Evolutionary conservation across 2,329 filamentous ascomycete genomes (phyloP).

Genomic region (Daldinia sp.): DNA sequence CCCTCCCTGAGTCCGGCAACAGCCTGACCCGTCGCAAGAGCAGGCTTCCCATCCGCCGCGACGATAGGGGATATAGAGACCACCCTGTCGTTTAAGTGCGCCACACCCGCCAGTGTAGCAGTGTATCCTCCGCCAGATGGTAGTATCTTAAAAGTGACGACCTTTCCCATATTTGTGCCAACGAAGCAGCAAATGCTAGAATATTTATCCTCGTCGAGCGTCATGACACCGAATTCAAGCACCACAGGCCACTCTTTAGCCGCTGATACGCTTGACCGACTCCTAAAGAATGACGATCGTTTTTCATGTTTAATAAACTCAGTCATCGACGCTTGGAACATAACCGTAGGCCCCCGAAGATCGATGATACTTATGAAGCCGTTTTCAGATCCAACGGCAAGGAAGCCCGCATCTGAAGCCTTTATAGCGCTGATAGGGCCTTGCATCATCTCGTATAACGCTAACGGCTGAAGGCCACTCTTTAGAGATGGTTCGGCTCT

Average conservation of each 20-base stretch:
- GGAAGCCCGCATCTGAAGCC: slow-evolving; percentile 92
- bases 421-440: slow-evolving; percentile 81
- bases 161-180: slow-evolving; percentile 83
- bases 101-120: slow-evolving; percentile 74
- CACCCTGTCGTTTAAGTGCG: slow-evolving; percentile 72
- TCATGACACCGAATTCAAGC: slow-evolving; percentile 94
- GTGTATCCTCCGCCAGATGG: slow-evolving; percentile 78
- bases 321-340: slow-evolving; percentile 75
- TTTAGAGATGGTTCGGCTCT: slow-evolving; percentile 77
- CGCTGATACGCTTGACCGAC: slow-evolving; percentile 57
- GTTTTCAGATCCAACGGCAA: slow-evolving; percentile 84
- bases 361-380: slow-evolving; percentile 86
- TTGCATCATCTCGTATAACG: slow-evolving; percentile 83
- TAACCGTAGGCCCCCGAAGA: slow-evolving; percentile 83
- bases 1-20: slow-evolving; percentile 82
- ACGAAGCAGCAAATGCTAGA: slow-evolving; percentile 94
- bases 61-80: slow-evolving; percentile 83
- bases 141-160: slow-evolving; percentile 90
- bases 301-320: slow-evolving; percentile 83
- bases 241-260: slow-evolving; percentile 77
- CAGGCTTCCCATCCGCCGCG: slow-evolving; percentile 77
- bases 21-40: slow-evolving; percentile 75
- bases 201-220: slow-evolving; percentile 90
- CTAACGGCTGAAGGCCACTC: slow-evolving; percentile 81
- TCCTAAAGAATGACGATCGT: slow-evolving; percentile 73